phyloP scores from a whole-genome alignment of 2,329 filamentous ascomycete genomes.

The Fusarium sp. region DNA sequence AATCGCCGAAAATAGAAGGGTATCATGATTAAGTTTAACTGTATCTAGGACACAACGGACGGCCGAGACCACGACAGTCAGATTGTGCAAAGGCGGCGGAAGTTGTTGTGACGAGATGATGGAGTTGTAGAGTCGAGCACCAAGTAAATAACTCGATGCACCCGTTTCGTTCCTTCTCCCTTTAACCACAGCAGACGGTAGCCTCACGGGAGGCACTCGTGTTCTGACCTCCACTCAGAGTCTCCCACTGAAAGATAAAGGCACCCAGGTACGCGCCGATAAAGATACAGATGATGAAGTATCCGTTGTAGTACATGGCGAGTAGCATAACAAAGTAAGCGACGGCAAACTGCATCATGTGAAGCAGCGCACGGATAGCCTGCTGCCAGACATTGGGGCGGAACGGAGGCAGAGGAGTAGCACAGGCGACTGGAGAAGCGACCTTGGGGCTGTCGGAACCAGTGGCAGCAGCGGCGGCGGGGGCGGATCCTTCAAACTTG shows the following conservation, averaged over 20 bases:
- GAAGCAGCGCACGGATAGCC: constrained; percentile 72
- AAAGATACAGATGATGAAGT: constrained; percentile 84
- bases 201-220: constrained; percentile 53
- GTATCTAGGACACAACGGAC: not conserved
- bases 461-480: constrained; percentile 13
- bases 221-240: constrained; percentile 46
- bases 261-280: constrained; percentile 79
- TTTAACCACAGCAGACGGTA: constrained; percentile 56
- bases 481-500: constrained; percentile 42
- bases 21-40: not conserved
- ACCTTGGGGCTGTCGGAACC: constrained; percentile 41
- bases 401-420: constrained; percentile 50
- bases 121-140: not conserved
- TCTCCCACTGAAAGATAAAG: constrained; percentile 81
- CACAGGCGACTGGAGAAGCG: constrained; percentile 18
- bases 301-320: constrained; percentile 71
- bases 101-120: not conserved
- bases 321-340: constrained; percentile 83
- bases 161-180: not conserved
- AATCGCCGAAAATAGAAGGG: not conserved
- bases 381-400: constrained; percentile 75
- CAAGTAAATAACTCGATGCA: not conserved
- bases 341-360: constrained; percentile 78
- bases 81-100: not conserved
- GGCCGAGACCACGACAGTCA: not conserved